Conservation (phyloP, 176 grass and related monocot genomes). For the Puccinellia tenuiflora region DNA sequence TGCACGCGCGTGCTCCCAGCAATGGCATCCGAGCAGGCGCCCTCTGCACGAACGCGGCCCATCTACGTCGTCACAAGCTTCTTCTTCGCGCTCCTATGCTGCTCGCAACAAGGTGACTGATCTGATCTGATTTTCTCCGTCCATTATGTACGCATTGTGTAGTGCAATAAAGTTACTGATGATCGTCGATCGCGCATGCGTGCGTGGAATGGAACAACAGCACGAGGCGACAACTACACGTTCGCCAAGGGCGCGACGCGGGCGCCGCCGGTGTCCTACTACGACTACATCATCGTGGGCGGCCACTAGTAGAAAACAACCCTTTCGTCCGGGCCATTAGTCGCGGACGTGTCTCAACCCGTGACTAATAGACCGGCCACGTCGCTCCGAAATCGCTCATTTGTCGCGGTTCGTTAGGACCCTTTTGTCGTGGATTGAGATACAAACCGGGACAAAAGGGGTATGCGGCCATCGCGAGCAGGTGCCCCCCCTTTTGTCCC, state of each 20-base stretch:
- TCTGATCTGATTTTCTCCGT: neutral
- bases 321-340: too few species aligned
- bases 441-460: too few species aligned
- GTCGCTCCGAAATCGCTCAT: too few species aligned
- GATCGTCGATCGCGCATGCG: neutral
- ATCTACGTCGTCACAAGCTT: neutral
- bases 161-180: neutral
- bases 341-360: too few species aligned
- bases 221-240: slow-evolving; percentile 30
- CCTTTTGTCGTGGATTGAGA: too few species aligned
- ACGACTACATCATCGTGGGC: slow-evolving; percentile 89
- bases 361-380: too few species aligned
- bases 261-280: slow-evolving; percentile 49
- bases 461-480: too few species aligned
- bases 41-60: neutral
- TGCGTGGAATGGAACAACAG: too few species aligned
- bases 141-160: neutral
- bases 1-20: neutral
- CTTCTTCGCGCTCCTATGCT: neutral
- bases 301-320: too few species aligned
- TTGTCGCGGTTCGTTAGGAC: too few species aligned
- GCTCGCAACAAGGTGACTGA: slow-evolving; percentile 5
- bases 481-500: too few species aligned
- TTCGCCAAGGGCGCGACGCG: slow-evolving; percentile 56
- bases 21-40: slow-evolving; percentile 12